Evolutionary conservation across 139 green algal species (phyloP), one percentile per base, ranked within the genome.

Genomic region (Desmodesmus armatus): DNA sequence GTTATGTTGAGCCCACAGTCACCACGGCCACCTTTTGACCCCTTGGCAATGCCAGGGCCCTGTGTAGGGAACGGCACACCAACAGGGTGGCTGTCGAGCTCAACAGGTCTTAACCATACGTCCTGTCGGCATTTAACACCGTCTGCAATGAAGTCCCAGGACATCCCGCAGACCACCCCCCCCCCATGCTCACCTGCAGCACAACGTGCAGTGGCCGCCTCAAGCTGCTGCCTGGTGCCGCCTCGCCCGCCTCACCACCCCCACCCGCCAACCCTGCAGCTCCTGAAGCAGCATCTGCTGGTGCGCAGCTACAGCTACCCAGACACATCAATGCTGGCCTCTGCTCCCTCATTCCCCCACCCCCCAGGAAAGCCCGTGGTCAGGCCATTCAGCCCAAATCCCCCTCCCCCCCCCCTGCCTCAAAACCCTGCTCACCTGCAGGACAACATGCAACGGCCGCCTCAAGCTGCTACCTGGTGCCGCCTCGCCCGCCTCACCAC

Each of bases 141-240:
- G n/a, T n/a, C n/a, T n/a, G n/a, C n/a, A n/a, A n/a, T n/a, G n/a
- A n/a, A n/a, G n/a, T n/a, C n/a, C n/a, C n/a, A n/a, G n/a, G n/a
- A n/a, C n/a, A n/a, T n/a, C n/a, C n/a, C n/a, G n/a, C n/a, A n/a
- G n/a, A n/a, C n/a, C n/a, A n/a, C n/a, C n/a, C n/a, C n/a, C n/a
- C n/a, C n/a, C n/a, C n/a, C n/a, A n/a, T 37, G 63, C 78, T 6
- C 41, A 78, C 73, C 63, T 84, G 47, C 49, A 83, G 31, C 23
- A 44, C 76, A 69, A 97, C 88, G 69, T 96, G 93, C 83, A 97
- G 87, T 25, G 93, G 93, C 9, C 90, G 88, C 17, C 87, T 80
- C 3, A 89, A 9, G 9, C 76, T 91, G 9, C 75, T 62, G 5
- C 94, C 92, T 13, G 90, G 88, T 9, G 41, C 77, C 5, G 27